phyloP scores from a whole-genome alignment of 495 filamentous ascomycete species.

The Penicillium daleae region DNA sequence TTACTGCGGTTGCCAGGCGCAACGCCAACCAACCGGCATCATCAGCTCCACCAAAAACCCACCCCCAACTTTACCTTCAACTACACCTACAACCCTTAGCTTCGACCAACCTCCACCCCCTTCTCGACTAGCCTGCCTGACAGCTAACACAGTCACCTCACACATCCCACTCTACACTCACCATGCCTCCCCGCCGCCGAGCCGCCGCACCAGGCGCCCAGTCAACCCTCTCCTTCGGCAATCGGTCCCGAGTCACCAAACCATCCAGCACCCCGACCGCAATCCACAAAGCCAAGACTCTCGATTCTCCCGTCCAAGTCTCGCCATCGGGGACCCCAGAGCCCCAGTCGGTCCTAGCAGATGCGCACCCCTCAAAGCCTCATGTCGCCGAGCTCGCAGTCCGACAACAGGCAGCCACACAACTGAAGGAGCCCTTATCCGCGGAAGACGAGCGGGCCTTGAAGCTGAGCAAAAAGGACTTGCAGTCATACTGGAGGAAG shows the following conservation, averaged over 20 bases:
- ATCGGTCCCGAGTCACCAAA: slow-evolving; percentile 74
- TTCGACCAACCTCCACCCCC: background rate
- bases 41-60: slow-evolving; percentile 11
- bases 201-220: slow-evolving; percentile 58
- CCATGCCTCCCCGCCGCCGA: slow-evolving; percentile 74
- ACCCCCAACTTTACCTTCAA: background rate
- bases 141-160: background rate
- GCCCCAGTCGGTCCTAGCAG: slow-evolving; percentile 28
- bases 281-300: slow-evolving; percentile 53
- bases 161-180: slow-evolving; percentile 15
- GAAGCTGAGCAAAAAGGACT: slow-evolving; percentile 62
- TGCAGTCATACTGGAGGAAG: slow-evolving; percentile 71
- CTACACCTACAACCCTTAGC: background rate
- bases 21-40: slow-evolving; percentile 15
- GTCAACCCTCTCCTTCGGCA: slow-evolving; percentile 74
- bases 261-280: slow-evolving; percentile 49
- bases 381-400: slow-evolving; percentile 55
- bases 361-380: slow-evolving; percentile 36
- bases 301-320: slow-evolving; percentile 46
- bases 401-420: slow-evolving; percentile 44
- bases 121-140: too few relatives aligned
- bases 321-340: slow-evolving; percentile 32
- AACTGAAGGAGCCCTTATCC: slow-evolving; percentile 46
- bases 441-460: slow-evolving; percentile 59
- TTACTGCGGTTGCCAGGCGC: slow-evolving; percentile 9